Base-by-base conservation (phyloP, 768 basidiomycete species). In the Mycena latifolia region DNA sequence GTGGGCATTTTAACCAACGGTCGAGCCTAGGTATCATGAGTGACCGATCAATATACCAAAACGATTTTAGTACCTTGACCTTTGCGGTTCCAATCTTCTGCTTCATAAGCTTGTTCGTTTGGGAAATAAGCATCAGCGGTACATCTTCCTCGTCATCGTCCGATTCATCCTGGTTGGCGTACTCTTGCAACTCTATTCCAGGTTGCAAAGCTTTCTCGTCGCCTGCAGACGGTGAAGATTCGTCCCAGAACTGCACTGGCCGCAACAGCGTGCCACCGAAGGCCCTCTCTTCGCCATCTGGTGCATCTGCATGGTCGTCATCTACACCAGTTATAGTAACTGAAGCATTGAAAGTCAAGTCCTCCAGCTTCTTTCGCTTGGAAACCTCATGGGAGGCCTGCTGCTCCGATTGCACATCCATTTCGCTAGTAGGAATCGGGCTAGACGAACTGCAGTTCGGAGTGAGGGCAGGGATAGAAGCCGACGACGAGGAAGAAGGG, bases 361-460 rank as follows among this genome's bases (percentile, higher is more conserved):
- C 56, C n/a, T 68, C 62, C 28, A 25, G 41, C 18, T 5, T 50
- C 45, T 63, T 29, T 20, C 27, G 18, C 39, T 41, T 28, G n/a
- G 52, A 29, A 18, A 61, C 48, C 15, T 54, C 27, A 29, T 14
- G 29, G 27, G 43, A 17, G 3, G n/a, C 28, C 25, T 20, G 48
- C 25, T 37, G 27, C 20, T 55, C 62, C 7, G 58, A 55, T 10
- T 67, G 61, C 45, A 56, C 28, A 11, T 72, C 73, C 37, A 68
- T 37, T n/a, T 75, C 72, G 33, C 65, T 72, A 10, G 70, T 74
- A 27, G 77, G 74, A 17, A 85, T 85, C 2, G 90, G 89, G 71
- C 90, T 92, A 12, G 90, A 92, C 3, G 90, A 90, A 69, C 84
- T 88, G 43, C 80, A 74, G 72, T 87, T 88, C 0, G 90, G 88